phyloP scores from a whole-genome alignment of 1,139 yeast genomes.

The Debaryomyces coudertii region DNA sequence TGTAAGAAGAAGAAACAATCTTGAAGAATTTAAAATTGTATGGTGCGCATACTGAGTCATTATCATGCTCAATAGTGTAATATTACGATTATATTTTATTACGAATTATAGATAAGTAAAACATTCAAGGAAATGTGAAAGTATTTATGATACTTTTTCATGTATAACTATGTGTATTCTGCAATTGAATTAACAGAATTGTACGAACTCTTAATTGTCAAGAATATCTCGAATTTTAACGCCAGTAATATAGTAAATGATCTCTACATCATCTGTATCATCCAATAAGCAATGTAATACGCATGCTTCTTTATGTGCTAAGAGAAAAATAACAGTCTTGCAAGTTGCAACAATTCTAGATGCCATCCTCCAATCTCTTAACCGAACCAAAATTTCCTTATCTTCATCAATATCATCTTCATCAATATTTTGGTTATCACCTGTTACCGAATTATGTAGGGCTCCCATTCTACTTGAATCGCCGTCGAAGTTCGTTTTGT shows the following conservation, averaged over 20 bases:
- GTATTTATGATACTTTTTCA: background rate
- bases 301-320: constrained; percentile 54
- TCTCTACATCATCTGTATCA: constrained; percentile 57
- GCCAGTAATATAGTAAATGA: constrained; percentile 55
- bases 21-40: background rate
- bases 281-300: constrained; percentile 61
- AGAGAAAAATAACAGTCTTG: constrained; percentile 52
- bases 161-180: background rate
- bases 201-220: constrained; percentile 4
- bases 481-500: constrained; percentile 19
- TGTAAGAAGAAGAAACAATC: background rate
- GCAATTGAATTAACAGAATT: background rate
- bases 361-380: constrained; percentile 62
- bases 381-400: constrained; percentile 45
- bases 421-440: constrained; percentile 17
- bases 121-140: background rate
- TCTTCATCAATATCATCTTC: constrained; percentile 30
- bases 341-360: constrained; percentile 57
- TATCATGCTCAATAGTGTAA: background rate
- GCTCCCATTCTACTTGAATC: constrained; percentile 26
- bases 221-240: constrained; percentile 20
- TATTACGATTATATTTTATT: background rate
- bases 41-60: constrained; percentile 3
- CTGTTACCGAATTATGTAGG: constrained; percentile 11
- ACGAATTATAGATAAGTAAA: background rate